Percentiles rank a stretch among this genome's conserved stretches.
Evolutionary conservation across 2,329 filamentous ascomycete genomes (phyloP).

Genomic region (Aspergillus chevalieri): DNA sequence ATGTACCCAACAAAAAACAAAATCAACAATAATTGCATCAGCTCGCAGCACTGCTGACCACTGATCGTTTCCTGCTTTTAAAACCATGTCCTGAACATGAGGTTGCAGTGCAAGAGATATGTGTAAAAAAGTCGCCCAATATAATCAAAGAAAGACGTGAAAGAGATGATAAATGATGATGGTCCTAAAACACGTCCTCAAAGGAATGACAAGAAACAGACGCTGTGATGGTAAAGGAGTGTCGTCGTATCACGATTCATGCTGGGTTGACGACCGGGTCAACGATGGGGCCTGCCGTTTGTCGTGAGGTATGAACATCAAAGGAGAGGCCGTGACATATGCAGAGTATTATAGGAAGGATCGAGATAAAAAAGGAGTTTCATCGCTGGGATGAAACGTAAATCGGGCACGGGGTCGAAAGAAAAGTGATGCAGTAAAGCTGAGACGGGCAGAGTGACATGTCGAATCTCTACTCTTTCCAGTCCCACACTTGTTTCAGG

Average conservation of each 20-base stretch:
- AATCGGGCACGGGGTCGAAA: neutral
- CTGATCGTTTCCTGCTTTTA: neutral
- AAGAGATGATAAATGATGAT: conserved; percentile 7
- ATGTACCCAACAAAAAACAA: conserved; percentile 2
- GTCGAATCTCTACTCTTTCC: conserved; percentile 58
- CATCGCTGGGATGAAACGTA: neutral
- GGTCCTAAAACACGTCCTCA: conserved; percentile 13
- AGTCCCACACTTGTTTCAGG: conserved; percentile 92
- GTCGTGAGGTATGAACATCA: conserved; percentile 10
- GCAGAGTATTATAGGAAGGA: conserved; percentile 11
- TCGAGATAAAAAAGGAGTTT: too few relatives aligned
- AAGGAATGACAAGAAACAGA: conserved; percentile 10
- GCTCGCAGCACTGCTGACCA: conserved; percentile 14
- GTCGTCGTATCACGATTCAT: conserved; percentile 21
- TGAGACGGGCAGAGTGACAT: neutral
- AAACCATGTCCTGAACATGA: too few relatives aligned
- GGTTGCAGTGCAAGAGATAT: neutral
- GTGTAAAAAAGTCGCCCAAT: neutral
- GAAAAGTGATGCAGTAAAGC: conserved; percentile 4
- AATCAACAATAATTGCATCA: conserved; percentile 10
- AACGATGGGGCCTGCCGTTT: conserved; percentile 21
- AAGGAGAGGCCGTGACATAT: conserved; percentile 17
- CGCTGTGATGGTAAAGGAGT: conserved; percentile 14
- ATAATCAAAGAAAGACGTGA: conserved; percentile 12
- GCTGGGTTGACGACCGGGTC: conserved; percentile 22